These are phyloP conservation scores for Pholiota adiposa DNA, from an alignment of 1,284 basidiomycete species.

Conservation along the genomic window DNA sequence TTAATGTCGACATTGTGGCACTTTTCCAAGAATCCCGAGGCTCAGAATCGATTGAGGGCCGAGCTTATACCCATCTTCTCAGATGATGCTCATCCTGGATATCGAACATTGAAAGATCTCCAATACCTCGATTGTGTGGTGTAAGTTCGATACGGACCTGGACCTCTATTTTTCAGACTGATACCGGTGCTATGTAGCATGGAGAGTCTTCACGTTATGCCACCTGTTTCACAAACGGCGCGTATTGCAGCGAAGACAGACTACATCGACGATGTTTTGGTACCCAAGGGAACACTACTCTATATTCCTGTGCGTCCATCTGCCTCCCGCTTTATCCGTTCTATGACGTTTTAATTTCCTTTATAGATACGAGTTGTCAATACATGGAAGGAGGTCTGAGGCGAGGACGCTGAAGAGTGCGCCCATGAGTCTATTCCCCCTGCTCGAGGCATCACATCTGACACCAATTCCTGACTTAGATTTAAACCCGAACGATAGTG, in stretches of 20 bases:
- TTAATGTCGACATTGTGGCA: constrained; percentile 42
- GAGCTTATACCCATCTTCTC: constrained; percentile 44
- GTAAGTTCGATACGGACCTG: constrained; percentile 31
- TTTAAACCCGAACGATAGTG: constrained; percentile 49
- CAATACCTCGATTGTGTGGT: constrained; percentile 51
- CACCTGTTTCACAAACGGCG: constrained; percentile 50
- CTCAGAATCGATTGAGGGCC: constrained; percentile 44
- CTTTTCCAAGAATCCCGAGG: constrained; percentile 31
- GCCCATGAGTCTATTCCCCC: constrained; percentile 36
- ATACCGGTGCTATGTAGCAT: not conserved
- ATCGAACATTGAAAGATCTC: constrained; percentile 50
- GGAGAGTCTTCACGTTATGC: constrained; percentile 45
- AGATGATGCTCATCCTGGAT: constrained; percentile 42
- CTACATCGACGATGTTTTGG: constrained; percentile 45
- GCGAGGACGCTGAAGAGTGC: constrained; percentile 44
- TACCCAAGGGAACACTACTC: constrained; percentile 50
- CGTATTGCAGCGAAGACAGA: constrained; percentile 46
- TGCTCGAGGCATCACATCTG: constrained; percentile 26
- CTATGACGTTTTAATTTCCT: not conserved
- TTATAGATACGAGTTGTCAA: constrained; percentile 51
- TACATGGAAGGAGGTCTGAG: constrained; percentile 47
- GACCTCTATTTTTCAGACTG: too few relatives aligned
- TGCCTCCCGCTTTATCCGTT: not conserved
- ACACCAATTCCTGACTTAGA: constrained; percentile 36
- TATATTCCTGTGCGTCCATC: constrained; percentile 44